phyloP scores from a whole-genome alignment of 371 early-diverging fungal genomes.

The Massospora cicadina region DNA sequence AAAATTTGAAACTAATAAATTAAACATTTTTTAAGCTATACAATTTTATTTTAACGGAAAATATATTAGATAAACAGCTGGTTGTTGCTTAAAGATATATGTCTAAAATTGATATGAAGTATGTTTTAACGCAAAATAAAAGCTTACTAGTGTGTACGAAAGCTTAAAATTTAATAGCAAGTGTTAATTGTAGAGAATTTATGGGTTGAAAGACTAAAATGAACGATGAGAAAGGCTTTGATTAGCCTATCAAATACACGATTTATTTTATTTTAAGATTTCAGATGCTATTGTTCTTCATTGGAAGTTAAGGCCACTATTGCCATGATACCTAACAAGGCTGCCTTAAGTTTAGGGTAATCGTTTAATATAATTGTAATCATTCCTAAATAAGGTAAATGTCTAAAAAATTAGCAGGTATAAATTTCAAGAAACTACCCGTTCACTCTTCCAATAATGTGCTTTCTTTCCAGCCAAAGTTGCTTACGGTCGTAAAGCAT shows the following conservation, averaged over 20 bases:
- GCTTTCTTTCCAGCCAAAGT: slow-evolving; percentile 75
- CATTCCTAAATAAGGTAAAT: slow-evolving; percentile 90
- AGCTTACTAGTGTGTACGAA: too few relatives aligned
- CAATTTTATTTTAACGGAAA: too few relatives aligned
- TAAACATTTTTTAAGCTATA: too few relatives aligned
- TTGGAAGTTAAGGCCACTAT: slow-evolving; percentile 34
- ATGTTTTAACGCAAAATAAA: too few relatives aligned
- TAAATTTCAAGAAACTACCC: slow-evolving; percentile 27
- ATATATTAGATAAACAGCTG: neutral
- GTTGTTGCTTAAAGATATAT: neutral
- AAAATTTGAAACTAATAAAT: too few relatives aligned
- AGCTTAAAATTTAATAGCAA: too few relatives aligned
- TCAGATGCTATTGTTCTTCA: slow-evolving; percentile 9
- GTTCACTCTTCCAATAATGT: slow-evolving; percentile 77
- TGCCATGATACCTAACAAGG: slow-evolving; percentile 57
- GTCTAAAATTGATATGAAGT: too few relatives aligned
- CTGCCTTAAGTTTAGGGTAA: slow-evolving; percentile 74
- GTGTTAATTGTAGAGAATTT: too few relatives aligned
- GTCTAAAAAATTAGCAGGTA: slow-evolving; percentile 21
- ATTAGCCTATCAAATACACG: too few relatives aligned
- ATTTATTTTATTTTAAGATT: neutral
- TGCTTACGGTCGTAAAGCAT: slow-evolving; percentile 75
- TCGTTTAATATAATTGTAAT: slow-evolving; percentile 92
- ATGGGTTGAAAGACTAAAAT: too few relatives aligned
- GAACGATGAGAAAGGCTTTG: too few relatives aligned